Evolutionary conservation across 1,284 basidiomycete species (phyloP), one percentile per base, ranked within the genome.

Genomic region (Moesziomyces sp.): DNA sequence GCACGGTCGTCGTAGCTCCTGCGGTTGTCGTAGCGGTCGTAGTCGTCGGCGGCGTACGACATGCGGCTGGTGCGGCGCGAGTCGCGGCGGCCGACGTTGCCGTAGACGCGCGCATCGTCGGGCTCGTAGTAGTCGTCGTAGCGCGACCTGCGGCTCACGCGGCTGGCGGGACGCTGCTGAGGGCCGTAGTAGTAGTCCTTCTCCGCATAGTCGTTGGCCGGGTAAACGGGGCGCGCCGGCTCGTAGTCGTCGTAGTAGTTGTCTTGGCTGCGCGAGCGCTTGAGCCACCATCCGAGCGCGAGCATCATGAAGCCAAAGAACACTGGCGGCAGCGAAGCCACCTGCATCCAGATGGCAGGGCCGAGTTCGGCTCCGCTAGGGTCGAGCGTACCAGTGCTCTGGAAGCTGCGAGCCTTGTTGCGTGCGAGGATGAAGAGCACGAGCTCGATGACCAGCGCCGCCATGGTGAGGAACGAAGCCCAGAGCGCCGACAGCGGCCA

Each of bases 321-420:
- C 23, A 66, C 74, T 11, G 76, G 74, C n/a, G 76, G 76, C 3
- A 75, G 57, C 18, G 78, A 64, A 14, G 78, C 78, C 21, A 80
- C 76, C 55, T 80, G 78, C 54, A 80, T 66, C 78, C 78, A 80
- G 58, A 77, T 67, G 14, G 73, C 78, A 4, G 77, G 77, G 3
- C 76, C 78, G 21, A 77, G 63, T 23, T 58, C 55, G 45, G 52
- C 58, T 1, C 48, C 53, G 26, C 28, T 56, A 30, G 60, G 52
- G 1, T 57, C 52, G 8, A 57, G 49, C 11, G 42, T 21, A 18
- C 52, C 49, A 19, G 52, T 62, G 58, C 60, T 46, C 45, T 67
- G 47, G 49, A 57, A 66, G 43, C n/a, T 43, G 30, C 61, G 35
- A 5, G 53, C 63, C 45, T 58, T 55, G 60, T 74, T 68, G 38